phyloP scores from a whole-genome alignment of 345 rosid genomes.

The Euphorbia pulcherrima region DNA sequence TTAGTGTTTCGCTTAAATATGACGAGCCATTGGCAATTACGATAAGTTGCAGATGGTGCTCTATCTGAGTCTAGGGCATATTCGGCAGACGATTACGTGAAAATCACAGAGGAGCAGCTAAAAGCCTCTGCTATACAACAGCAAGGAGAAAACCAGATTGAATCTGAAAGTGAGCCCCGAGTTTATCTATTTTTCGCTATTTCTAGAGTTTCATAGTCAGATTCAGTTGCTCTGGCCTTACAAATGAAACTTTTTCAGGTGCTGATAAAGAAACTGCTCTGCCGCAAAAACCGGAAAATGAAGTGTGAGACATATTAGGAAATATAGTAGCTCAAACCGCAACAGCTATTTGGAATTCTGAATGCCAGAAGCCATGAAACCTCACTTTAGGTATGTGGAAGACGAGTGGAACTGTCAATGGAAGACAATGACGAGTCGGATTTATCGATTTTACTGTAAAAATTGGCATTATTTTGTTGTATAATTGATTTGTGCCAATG shows the following conservation, averaged over 20 bases:
- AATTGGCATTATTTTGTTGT: not conserved
- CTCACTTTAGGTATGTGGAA: slow-evolving; percentile 1
- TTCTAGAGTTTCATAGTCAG: not conserved
- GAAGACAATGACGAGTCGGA: not conserved
- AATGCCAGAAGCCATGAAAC: slow-evolving; percentile 26
- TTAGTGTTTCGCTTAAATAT: not conserved
- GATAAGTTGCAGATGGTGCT: slow-evolving; percentile 49
- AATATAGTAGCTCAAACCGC: slow-evolving; percentile 11
- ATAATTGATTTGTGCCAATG: too few species aligned
- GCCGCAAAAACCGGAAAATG: slow-evolving; percentile 38
- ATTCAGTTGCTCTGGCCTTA: not conserved
- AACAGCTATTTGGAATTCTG: not conserved
- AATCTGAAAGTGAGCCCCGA: slow-evolving; percentile 36
- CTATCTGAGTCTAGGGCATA: slow-evolving; percentile 47
- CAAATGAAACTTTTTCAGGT: slow-evolving; percentile 27
- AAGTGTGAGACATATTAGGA: slow-evolving; percentile 21
- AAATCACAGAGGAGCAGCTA: slow-evolving; percentile 80
- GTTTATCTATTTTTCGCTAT: slow-evolving; percentile 21
- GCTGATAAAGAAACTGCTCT: slow-evolving; percentile 45
- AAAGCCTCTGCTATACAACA: slow-evolving; percentile 47
- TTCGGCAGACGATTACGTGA: slow-evolving; percentile 69
- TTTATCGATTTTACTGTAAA: not conserved
- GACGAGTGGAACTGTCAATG: too few species aligned
- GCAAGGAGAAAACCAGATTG: slow-evolving; percentile 31
- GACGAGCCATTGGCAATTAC: slow-evolving; percentile 2